A percentile compares a stretch with the other conserved stretches of the same genome.
Evolutionary conservation across 2,329 filamentous ascomycete species (phyloP).

Genomic region (Alternaria alternata): DNA sequence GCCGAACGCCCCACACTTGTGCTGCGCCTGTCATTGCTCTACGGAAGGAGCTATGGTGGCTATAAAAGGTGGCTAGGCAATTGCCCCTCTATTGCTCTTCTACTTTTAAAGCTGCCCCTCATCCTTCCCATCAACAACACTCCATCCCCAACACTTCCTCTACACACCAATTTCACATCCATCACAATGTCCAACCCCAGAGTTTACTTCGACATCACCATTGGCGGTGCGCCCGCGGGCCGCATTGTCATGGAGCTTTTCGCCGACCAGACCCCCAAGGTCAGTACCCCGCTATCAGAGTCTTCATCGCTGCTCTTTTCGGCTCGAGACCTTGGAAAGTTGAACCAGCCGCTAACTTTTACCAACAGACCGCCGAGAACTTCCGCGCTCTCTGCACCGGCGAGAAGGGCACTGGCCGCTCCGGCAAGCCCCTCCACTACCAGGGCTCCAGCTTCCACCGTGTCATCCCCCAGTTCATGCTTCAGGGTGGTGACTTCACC

Average conservation of each 20-base stretch:
- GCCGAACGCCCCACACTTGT: slow-evolving; percentile 15
- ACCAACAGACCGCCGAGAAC: slow-evolving; percentile 81
- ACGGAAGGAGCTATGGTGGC: slow-evolving; percentile 16
- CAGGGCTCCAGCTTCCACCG: slow-evolving; percentile 93
- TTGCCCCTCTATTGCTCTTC: slow-evolving; percentile 22
- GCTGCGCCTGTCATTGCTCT: slow-evolving; percentile 16
- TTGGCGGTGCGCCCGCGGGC: slow-evolving; percentile 75
- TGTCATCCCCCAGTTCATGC: slow-evolving; percentile 98
- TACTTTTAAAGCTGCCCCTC: slow-evolving; percentile 27
- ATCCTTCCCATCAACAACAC: slow-evolving; percentile 22
- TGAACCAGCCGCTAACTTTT: slow-evolving; percentile 18
- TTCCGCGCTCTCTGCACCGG: slow-evolving; percentile 94
- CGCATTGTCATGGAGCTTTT: slow-evolving; percentile 84
- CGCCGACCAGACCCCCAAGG: slow-evolving; percentile 71
- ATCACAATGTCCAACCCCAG: slow-evolving; percentile 60
- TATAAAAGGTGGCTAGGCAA: slow-evolving; percentile 20
- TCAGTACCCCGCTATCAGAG: slow-evolving; percentile 33
- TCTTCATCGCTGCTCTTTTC: slow-evolving; percentile 11
- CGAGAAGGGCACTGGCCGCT: slow-evolving; percentile 84
- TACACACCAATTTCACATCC: slow-evolving; percentile 17
- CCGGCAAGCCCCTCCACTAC: slow-evolving; percentile 87
- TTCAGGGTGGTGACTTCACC: slow-evolving; percentile 97
- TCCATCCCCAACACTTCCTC: slow-evolving; percentile 18
- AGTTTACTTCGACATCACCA: slow-evolving; percentile 92
- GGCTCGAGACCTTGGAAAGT: neutral